Percentiles rank a stretch among this genome's conserved stretches.
Conservation (phyloP, 148 eudicot genomes). For the Dysphania ambrosioides region DNA sequence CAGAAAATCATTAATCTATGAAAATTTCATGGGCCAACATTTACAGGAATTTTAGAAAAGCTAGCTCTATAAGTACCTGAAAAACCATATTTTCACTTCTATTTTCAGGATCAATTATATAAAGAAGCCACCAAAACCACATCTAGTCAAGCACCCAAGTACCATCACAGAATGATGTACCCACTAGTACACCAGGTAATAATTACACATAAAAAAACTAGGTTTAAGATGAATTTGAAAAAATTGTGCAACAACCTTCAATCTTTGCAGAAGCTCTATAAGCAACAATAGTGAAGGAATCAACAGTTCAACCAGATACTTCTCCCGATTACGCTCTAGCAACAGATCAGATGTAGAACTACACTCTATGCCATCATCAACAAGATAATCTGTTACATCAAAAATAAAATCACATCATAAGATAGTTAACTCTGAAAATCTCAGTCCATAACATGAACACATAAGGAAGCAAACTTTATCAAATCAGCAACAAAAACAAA, state of each 20-base stretch:
- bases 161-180: background rate
- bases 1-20: too few relatives aligned
- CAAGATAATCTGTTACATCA: slow-evolving; percentile 78
- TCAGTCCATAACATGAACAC: background rate
- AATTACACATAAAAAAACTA: background rate
- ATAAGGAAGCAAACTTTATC: background rate
- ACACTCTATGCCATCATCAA: slow-evolving; percentile 93
- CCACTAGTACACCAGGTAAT: background rate
- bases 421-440: too few relatives aligned
- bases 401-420: slow-evolving; percentile 4
- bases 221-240: background rate
- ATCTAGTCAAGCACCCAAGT: background rate
- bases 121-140: background rate
- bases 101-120: background rate
- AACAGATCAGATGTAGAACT: slow-evolving; percentile 90
- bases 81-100: background rate
- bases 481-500: background rate
- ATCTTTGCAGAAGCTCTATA: slow-evolving; percentile 65
- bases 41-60: background rate
- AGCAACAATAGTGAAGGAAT: slow-evolving; percentile 71
- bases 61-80: background rate
- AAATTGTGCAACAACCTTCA: slow-evolving; percentile 51
- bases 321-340: slow-evolving; percentile 93
- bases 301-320: slow-evolving; percentile 74
- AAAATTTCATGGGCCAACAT: too few relatives aligned